Conservation (phyloP, 352 stramenopile species). For the Pythium oligandrum region DNA sequence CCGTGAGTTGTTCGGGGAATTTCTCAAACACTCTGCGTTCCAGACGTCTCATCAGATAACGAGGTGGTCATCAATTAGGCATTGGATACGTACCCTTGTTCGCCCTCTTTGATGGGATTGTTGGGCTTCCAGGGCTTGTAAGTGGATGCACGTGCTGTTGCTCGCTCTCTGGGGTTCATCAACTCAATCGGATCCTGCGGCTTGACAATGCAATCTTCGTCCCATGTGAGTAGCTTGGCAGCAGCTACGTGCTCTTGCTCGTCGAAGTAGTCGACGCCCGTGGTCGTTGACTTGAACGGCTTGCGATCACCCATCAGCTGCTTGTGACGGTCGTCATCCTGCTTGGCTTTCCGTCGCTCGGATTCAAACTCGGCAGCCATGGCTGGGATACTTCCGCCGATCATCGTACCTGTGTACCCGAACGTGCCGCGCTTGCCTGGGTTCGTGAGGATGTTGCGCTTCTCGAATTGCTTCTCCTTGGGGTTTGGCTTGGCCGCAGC, state of each 20-base stretch:
- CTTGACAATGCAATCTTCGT: conserved; percentile 61
- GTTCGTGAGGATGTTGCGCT: conserved; percentile 66
- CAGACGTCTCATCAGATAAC: too few relatives aligned
- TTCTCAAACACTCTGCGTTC: conserved; percentile 48
- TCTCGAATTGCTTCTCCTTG: conserved; percentile 62
- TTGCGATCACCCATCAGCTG: conserved; percentile 60
- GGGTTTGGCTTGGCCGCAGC: conserved; percentile 30
- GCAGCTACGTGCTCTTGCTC: conserved; percentile 67
- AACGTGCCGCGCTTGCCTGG: conserved; percentile 62
- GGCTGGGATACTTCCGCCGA: conserved; percentile 42
- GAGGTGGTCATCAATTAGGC: background rate
- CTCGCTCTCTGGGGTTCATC: conserved; percentile 75
- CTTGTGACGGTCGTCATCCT: conserved; percentile 40
- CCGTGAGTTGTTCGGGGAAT: conserved; percentile 55
- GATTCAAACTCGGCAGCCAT: conserved; percentile 67
- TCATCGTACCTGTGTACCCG: conserved; percentile 65
- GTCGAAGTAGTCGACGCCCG: conserved; percentile 68
- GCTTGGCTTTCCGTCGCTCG: conserved; percentile 22
- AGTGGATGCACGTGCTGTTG: conserved; percentile 35
- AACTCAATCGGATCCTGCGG: conserved; percentile 45
- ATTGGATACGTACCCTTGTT: conserved; percentile 33
- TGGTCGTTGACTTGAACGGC: conserved; percentile 65
- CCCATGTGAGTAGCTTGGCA: conserved; percentile 54
- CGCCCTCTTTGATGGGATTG: conserved; percentile 56
- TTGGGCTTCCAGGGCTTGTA: conserved; percentile 71